Conservation (phyloP, 2,329 filamentous ascomycete genomes). For the Epicoccum sorghinum region DNA sequence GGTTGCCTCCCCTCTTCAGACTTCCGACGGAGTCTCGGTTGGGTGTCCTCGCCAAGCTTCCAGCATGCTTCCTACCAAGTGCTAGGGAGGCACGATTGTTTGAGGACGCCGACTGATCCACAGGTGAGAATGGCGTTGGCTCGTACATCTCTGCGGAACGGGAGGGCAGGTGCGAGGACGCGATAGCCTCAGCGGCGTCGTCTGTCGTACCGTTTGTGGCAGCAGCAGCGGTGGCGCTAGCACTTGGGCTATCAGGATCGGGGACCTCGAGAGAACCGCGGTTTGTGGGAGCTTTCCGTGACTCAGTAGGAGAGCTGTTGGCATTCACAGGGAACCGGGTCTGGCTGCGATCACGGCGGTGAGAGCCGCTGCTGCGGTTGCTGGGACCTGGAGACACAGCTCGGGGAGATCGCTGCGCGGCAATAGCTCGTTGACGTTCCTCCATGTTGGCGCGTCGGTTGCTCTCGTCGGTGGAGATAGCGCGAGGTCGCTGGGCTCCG, state of each 20-base stretch:
- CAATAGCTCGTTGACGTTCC: constrained; percentile 83
- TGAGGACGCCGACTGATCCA: constrained; percentile 41
- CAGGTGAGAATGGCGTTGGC: constrained; percentile 14
- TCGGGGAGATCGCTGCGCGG: constrained; percentile 66
- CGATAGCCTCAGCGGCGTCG: constrained; percentile 14
- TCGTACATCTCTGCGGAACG: constrained; percentile 16
- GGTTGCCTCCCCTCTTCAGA: constrained; percentile 39
- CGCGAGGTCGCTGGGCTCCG: constrained; percentile 72
- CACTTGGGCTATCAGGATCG: constrained; percentile 54
- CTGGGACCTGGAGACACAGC: constrained; percentile 75
- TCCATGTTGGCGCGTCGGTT: constrained; percentile 94
- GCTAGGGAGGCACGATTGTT: constrained; percentile 42
- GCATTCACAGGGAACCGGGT: constrained; percentile 80
- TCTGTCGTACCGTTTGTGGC: constrained; percentile 49
- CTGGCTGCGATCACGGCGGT: constrained; percentile 75
- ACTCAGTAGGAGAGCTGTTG: constrained; percentile 61
- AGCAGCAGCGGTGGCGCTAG: constrained; percentile 31
- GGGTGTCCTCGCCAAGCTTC: constrained; percentile 38
- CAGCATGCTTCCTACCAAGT: constrained; percentile 39
- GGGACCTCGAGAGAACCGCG: constrained; percentile 82
- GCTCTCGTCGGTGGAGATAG: constrained; percentile 93
- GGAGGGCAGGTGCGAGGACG: constrained; percentile 1
- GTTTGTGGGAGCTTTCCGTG: constrained; percentile 61
- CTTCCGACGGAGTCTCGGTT: constrained; percentile 50
- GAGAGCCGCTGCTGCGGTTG: constrained; percentile 49